Percentiles rank a stretch among this genome's conserved stretches.
phyloP scores from a whole-genome alignment of 1,284 basidiomycete genomes.

The Mycena citricolor region DNA sequence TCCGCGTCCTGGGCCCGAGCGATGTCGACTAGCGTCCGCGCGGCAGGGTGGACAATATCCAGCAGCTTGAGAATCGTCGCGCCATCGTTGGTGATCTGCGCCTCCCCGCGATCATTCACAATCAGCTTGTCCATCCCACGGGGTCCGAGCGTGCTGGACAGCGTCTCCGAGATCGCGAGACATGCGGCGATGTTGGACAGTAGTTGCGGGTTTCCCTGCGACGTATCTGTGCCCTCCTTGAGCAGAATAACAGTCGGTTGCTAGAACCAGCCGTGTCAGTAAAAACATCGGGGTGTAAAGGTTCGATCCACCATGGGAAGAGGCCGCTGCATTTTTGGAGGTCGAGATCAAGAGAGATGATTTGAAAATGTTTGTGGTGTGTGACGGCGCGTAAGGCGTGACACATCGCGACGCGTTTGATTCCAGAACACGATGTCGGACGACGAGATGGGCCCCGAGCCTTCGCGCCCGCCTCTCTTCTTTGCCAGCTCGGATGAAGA shows the following conservation, averaged over 20 bases:
- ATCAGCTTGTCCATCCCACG: slow-evolving; percentile 99
- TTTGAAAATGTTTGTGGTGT: too few relatives aligned
- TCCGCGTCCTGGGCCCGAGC: slow-evolving; percentile 98
- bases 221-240: slow-evolving; percentile 94
- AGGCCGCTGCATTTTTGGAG: slow-evolving; percentile 67
- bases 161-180: slow-evolving; percentile 85
- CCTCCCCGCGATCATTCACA: slow-evolving; percentile 87
- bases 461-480: slow-evolving; percentile 40
- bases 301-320: slow-evolving; percentile 62
- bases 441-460: slow-evolving; percentile 28
- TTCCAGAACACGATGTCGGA: slow-evolving; percentile 30
- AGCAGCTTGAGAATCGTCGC: slow-evolving; percentile 97
- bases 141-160: slow-evolving; percentile 95
- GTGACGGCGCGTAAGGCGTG: too few relatives aligned
- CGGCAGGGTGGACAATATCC: slow-evolving; percentile 97
- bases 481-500: slow-evolving; percentile 54
- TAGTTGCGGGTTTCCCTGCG: slow-evolving; percentile 92
- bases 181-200: slow-evolving; percentile 97
- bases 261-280: slow-evolving; percentile 41
- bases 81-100: slow-evolving; percentile 98
- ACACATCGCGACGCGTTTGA: slow-evolving; percentile 2
- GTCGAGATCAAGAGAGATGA: slow-evolving; percentile 4
- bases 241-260: slow-evolving; percentile 95
- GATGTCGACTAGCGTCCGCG: slow-evolving; percentile 95
- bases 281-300: slow-evolving; percentile 1